phyloP scores from a whole-genome alignment of 345 rosid genomes.

The Eucalyptus polybractea region DNA sequence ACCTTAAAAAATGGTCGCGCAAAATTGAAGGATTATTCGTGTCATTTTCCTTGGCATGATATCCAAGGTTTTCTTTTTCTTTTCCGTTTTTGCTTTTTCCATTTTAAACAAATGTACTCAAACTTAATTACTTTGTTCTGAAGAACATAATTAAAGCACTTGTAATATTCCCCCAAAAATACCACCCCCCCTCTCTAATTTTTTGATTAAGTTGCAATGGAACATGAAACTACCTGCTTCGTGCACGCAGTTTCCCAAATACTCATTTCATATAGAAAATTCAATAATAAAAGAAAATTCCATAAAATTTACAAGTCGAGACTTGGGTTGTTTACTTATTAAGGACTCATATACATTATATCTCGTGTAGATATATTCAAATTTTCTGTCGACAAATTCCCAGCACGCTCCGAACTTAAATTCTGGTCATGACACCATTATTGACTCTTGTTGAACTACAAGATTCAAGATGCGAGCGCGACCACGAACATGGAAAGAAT shows the following conservation, averaged over 20 bases:
- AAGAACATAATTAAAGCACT: too few relatives aligned
- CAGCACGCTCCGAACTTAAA: background rate
- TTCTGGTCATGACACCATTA: background rate
- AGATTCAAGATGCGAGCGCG: background rate
- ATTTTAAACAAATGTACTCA: too few relatives aligned
- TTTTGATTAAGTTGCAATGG: background rate
- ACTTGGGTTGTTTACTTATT: background rate
- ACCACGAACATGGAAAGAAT: background rate
- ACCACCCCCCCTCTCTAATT: too few relatives aligned
- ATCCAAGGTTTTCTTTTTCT: too few relatives aligned
- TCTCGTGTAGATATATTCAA: background rate
- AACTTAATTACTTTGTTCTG: too few relatives aligned
- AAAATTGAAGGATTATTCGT: background rate
- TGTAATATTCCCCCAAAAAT: too few relatives aligned
- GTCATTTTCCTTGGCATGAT: too few relatives aligned
- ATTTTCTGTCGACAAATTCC: background rate
- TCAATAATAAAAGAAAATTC: background rate
- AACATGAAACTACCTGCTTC: background rate
- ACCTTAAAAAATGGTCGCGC: rapidly evolving
- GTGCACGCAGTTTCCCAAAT: background rate
- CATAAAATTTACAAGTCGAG: background rate
- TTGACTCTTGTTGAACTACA: background rate
- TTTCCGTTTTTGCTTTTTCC: too few relatives aligned
- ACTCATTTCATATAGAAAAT: background rate
- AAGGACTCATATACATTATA: background rate